A percentile compares a stretch with the other conserved stretches of the same genome.
Evolutionary conservation across 2,329 filamentous ascomycete genomes (phyloP).

Genomic region (Fusarium sp.): DNA sequence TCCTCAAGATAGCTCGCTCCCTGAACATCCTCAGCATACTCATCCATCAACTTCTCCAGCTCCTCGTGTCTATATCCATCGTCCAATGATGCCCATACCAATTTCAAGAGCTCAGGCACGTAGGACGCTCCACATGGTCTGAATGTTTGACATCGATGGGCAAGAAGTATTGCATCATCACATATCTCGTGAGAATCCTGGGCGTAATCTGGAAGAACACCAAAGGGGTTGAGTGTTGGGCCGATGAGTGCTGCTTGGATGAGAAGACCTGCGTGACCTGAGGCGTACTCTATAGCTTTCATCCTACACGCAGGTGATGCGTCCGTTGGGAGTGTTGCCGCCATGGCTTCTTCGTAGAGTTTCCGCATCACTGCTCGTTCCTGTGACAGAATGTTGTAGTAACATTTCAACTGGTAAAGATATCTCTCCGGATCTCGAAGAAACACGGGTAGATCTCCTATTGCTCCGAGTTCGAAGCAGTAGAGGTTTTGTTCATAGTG

Average conservation of each 20-base stretch:
- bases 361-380: background rate
- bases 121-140: constrained; percentile 15
- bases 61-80: constrained; percentile 18
- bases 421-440: constrained; percentile 17
- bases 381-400: constrained; percentile 1
- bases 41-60: constrained; percentile 4
- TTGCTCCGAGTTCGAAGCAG: constrained; percentile 6
- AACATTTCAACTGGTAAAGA: constrained; percentile 19
- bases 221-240: constrained; percentile 3
- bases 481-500: constrained; percentile 9
- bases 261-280: constrained; percentile 4
- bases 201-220: background rate
- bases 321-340: background rate
- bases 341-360: background rate
- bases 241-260: constrained; percentile 2
- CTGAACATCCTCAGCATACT: constrained; percentile 7
- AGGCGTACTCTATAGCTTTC: background rate
- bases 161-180: constrained; percentile 3
- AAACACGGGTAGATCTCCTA: constrained; percentile 14
- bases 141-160: background rate
- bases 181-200: background rate
- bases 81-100: constrained; percentile 7
- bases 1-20: constrained; percentile 10
- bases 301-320: background rate
- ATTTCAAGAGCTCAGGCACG: constrained; percentile 19